Base-by-base conservation (phyloP, 2,329 filamentous ascomycete species). In the Paracoccidioides brasiliensis region DNA sequence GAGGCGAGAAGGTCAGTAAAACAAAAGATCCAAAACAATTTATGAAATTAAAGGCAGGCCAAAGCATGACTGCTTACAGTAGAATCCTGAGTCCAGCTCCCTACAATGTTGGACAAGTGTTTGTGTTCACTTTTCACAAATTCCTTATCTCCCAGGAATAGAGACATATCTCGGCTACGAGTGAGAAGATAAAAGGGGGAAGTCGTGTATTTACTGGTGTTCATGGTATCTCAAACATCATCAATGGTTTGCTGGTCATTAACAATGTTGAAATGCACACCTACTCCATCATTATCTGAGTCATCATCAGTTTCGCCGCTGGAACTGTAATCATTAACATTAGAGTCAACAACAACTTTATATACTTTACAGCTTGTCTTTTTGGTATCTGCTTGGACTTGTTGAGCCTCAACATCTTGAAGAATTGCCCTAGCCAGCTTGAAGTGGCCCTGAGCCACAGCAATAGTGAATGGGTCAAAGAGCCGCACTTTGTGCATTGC, bases 211-310 rank as follows among this genome's bases (percentile, higher is more conserved):
- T 58, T 58, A 35, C 54, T 52, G 40, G 45, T n/a, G 40, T 51
- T 53, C 22, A 40, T 49, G n/a, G 86, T 75, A 60, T 87, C 79
- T 0, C 85, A 85, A 56, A 93, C 77, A 61, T 88, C 82, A 14
- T 93, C 85, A 53, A 91, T 79, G 0, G 88, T 93, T 66, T 86
- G 88, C 40, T 78, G 75, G 10, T 84, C 80, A 60, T 85, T 79
- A 33, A 88, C 71, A 43, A 83, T 73, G 57, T 84, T 78, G 71
- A 70, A 62, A 5, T 65, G 59, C 10, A 76, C 64, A 30, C 68
- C 60, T 8, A 70, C 60, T 28, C 55, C 56, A 22, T 66, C 59
- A 38, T 64, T 57, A 53, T 62, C 56, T n/a, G 57, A 59, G 14
- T 32, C n/a, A 7, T 48, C 52, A 9, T 48, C 52, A 9, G 54